phyloP scores from a whole-genome alignment of 2,329 filamentous ascomycete species.

The Pseudophaeomoniella oleicola region DNA sequence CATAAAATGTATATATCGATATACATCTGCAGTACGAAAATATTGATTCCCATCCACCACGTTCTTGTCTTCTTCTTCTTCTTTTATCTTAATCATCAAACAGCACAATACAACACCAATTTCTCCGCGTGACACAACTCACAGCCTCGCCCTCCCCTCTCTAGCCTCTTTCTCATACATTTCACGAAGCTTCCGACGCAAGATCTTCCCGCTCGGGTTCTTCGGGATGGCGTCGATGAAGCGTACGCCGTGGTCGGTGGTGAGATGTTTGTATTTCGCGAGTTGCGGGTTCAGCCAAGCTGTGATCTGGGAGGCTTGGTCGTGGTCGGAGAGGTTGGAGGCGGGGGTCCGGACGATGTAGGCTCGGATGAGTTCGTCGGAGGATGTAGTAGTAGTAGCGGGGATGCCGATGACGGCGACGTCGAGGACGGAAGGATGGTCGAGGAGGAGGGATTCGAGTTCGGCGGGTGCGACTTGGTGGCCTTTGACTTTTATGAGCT shows the following conservation, averaged over 20 bases:
- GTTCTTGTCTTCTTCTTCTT: no score
- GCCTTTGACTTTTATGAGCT: constrained; percentile 49
- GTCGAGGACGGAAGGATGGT: constrained; percentile 44
- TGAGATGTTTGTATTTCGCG: constrained; percentile 10
- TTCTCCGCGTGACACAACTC: no score
- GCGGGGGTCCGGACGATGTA: constrained; percentile 69
- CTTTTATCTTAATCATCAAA: no score
- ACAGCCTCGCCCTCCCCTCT: constrained; percentile 6
- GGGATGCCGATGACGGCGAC: constrained; percentile 54
- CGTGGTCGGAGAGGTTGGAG: constrained; percentile 53
- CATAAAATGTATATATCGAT: no score
- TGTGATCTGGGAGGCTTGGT: constrained; percentile 32
- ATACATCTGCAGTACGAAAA: no score
- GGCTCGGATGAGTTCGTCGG: constrained; percentile 39
- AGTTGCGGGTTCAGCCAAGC: neutral
- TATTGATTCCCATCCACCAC: no score
- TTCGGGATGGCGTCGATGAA: constrained; percentile 25
- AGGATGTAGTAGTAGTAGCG: constrained; percentile 21
- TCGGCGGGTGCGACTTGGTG: constrained; percentile 48
- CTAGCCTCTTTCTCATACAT: constrained; percentile 22
- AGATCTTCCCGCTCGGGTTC: constrained; percentile 24
- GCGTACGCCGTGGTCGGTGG: constrained; percentile 31
- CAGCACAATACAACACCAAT: no score
- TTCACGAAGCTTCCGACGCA: constrained; percentile 29
- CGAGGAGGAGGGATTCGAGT: constrained; percentile 41